Evolutionary conservation across 148 eudicot species (phyloP), one percentile per base, ranked within the genome.

Genomic region (Dianthus caryophyllus): DNA sequence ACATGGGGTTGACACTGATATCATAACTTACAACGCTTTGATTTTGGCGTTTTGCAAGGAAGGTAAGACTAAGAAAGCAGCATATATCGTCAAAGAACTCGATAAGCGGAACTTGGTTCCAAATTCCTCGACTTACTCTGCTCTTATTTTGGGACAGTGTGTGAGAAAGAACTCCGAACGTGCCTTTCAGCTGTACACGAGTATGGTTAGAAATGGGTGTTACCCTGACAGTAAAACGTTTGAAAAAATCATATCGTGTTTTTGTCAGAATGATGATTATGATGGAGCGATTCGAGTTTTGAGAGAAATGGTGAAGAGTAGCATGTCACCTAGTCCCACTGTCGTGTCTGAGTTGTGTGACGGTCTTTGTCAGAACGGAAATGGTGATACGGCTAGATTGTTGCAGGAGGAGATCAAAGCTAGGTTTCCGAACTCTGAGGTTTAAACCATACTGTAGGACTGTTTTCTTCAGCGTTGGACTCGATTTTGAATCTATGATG

Each of bases 61-160:
- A 46, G 94, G 94, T 44, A 90, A 84, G 82, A 87, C 88, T 18
- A 90, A 77, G 75, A 85, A 82, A 71, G 97, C 97, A 49, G 97
- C 94, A 22, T 75, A 73, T 68, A 33, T 85, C 76, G 87, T 87
- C 54, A 85, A 81, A 78, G 85, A 82, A 49, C 82, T 88, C 56
- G 88, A 82, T 72, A 84, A 66, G 72, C 76, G 77, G 47, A 84
- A 84, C 33, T 72, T 85, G 22, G 76, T 73, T 11, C 90, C 88
- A 9, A 89, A 92, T 69, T 75, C 91, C 29, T 85, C 96, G 18
- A 92, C 94, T 31, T 92, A 79, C 67, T 75, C 94, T 43, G 94
- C 94, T 60, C 91, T 92, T 60, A 92, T 92, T 65, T 64, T 56
- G 16, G 96, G 98, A 61, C 94, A 92, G 70, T 89, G 98, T 62